Percentiles rank a stretch among this genome's conserved stretches.
Conservation (phyloP, 345 rosid genomes). For the Salix suchowensis region DNA sequence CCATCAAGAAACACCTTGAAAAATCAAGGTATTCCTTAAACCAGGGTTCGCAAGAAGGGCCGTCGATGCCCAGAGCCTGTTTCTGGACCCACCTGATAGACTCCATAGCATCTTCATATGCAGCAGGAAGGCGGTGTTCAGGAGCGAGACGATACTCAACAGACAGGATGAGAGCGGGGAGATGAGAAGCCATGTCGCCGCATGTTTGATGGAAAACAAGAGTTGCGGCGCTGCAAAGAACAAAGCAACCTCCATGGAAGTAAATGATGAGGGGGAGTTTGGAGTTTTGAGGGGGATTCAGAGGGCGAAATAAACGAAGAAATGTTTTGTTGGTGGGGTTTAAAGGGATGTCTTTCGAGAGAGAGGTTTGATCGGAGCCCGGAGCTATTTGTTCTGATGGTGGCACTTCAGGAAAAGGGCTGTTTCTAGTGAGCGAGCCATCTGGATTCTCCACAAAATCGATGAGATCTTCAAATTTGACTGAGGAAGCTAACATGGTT, state of each 20-base stretch:
- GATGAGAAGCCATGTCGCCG: slow-evolving; percentile 35
- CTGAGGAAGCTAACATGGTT: no score
- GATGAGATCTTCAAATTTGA: no score
- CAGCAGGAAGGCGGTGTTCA: slow-evolving; percentile 89
- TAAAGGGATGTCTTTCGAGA: slow-evolving; percentile 58
- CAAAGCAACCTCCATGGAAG: slow-evolving; percentile 77
- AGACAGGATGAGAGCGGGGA: slow-evolving; percentile 55
- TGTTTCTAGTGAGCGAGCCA: slow-evolving; percentile 57
- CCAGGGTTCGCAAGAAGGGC: slow-evolving; percentile 52
- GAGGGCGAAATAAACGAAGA: slow-evolving; percentile 58
- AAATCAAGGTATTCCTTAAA: slow-evolving; percentile 53
- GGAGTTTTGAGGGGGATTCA: slow-evolving; percentile 29
- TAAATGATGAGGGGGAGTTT: slow-evolving; percentile 52
- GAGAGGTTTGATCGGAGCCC: slow-evolving; percentile 18
- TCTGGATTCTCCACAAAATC: slow-evolving; percentile 35
- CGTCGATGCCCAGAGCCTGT: slow-evolving; percentile 39
- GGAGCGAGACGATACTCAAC: slow-evolving; percentile 88
- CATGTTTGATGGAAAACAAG: slow-evolving; percentile 50
- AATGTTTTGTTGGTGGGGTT: slow-evolving; percentile 48
- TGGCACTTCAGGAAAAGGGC: slow-evolving; percentile 33
- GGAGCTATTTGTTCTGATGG: slow-evolving; percentile 17
- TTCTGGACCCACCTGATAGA: slow-evolving; percentile 61
- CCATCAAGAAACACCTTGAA: slow-evolving; percentile 54
- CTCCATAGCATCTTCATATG: slow-evolving; percentile 76
- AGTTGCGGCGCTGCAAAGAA: slow-evolving; percentile 47